These are phyloP conservation scores for Fraxinus pennsylvanica DNA, from an alignment of 257 asterid species.

Conservation along the genomic window DNA sequence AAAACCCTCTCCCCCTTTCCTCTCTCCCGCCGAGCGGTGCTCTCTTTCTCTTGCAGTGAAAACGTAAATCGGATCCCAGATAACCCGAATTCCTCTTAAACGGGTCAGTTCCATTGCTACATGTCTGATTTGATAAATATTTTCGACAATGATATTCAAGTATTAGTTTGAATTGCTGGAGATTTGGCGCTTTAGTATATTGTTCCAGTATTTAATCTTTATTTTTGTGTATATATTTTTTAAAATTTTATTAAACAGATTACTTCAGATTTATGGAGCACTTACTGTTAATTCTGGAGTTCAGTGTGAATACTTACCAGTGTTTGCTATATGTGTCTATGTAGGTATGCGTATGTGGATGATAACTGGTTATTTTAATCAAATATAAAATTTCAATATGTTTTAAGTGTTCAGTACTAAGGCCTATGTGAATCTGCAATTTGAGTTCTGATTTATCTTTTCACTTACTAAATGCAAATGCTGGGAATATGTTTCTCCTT, in stretches of 20 bases:
- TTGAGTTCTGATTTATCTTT: not conserved
- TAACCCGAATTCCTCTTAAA: not conserved
- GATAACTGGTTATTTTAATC: too few species aligned
- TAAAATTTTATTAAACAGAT: not conserved
- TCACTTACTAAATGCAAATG: not conserved
- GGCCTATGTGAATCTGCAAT: not conserved
- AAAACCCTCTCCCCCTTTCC: not conserved
- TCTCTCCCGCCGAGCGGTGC: not conserved
- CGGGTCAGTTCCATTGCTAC: not conserved
- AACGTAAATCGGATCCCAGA: not conserved
- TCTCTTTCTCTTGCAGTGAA: not conserved
- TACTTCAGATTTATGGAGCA: not conserved
- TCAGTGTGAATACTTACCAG: not conserved
- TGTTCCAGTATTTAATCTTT: not conserved
- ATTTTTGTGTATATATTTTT: too few species aligned
- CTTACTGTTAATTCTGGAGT: too few species aligned
- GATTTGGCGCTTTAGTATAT: not conserved
- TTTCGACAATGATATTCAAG: not conserved
- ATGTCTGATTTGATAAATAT: not conserved
- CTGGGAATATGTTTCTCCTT: not conserved
- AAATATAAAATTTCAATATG: not conserved
- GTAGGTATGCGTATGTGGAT: not conserved
- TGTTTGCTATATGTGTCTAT: not conserved
- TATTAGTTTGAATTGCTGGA: not conserved
- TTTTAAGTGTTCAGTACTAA: not conserved